Evolutionary conservation across 306 rosid genomes (phyloP), one percentile per base, ranked within the genome.

Genomic region (Cicer bijugum): DNA sequence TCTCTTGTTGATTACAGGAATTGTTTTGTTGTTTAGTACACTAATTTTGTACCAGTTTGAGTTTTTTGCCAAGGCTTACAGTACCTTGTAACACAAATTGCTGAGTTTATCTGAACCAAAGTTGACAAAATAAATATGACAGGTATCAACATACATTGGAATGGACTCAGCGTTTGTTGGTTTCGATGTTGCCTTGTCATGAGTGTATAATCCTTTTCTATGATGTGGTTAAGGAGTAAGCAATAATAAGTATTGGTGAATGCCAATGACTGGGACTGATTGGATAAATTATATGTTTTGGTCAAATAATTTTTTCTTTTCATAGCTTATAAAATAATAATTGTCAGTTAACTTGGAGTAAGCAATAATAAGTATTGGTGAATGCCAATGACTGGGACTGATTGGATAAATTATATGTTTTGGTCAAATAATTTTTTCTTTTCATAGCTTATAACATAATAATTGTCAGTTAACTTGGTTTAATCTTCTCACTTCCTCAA

Each of bases 41-140:
- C 75, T 64, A 78, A 63, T 56, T 76, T 77, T 85, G 79, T 56
- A 76, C 62, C 69, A 15, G 58, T 68, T 84, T 46, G 63, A 69
- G 83, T 75, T 85, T 77, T 74, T 73, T 65, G 66, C 68, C 76
- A 50, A 72, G 84, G 73, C 63, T 64, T 50, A 57, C 70, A 55
- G 43, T 67, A 48, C 75, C 78, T 72, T 81, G 82, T 81, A 61
- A 71, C 10, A 42, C 73, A 51, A 76, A 43, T 58, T 75, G 57
- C 69, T 37, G 70, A 81, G 79, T 74, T 78, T 70, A 82, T 79
- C 84, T 40, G 71, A 59, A 76, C 72, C 75, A 53, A 55, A 71
- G 82, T 81, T 74, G 77, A 69, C 73, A 75, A 77, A 87, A 87
- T 86, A 91, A 89, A 87, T 82, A 85, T 75, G 69, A 83, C 83